These are phyloP conservation scores for Fusarium proliferatum DNA, from an alignment of 2,329 filamentous ascomycete species.

Conservation along the genomic window DNA sequence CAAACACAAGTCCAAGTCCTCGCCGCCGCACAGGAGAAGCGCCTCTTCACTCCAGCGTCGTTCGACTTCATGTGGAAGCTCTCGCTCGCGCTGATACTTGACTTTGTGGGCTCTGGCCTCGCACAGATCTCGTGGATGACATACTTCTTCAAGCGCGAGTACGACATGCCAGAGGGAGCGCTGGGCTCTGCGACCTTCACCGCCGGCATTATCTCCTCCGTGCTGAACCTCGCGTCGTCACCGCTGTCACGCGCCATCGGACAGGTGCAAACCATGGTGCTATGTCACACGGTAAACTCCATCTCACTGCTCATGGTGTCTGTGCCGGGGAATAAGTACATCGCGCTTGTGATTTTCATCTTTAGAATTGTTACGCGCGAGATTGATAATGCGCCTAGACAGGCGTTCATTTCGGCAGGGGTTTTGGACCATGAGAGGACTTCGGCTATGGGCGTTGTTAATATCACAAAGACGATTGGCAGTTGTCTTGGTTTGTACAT, in stretches of 20 bases:
- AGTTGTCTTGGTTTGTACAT: conserved; percentile 37
- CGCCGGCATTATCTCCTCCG: conserved; percentile 38
- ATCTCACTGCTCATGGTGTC: conserved; percentile 35
- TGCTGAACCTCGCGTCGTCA: conserved; percentile 36
- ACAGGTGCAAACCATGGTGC: conserved; percentile 38
- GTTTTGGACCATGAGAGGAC: conserved; percentile 38
- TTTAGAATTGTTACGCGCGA: conserved; percentile 39
- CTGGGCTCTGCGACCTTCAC: conserved; percentile 36
- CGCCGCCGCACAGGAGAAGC: neutral
- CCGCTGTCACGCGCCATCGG: conserved; percentile 33
- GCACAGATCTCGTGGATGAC: conserved; percentile 43
- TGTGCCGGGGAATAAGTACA: conserved; percentile 32
- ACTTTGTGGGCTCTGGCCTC: conserved; percentile 38
- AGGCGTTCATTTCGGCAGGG: conserved; percentile 36
- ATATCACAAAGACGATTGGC: conserved; percentile 41
- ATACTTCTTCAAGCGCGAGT: conserved; percentile 41
- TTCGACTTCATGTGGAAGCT: conserved; percentile 41
- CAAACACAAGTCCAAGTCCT: neutral
- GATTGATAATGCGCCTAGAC: conserved; percentile 37
- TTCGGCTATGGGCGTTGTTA: conserved; percentile 39
- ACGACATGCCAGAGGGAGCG: conserved; percentile 36
- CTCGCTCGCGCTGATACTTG: conserved; percentile 29
- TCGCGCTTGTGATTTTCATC: conserved; percentile 33
- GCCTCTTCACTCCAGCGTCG: conserved; percentile 26
- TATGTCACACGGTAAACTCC: conserved; percentile 40